Evolutionary conservation across 2,329 filamentous ascomycete species (phyloP).

Genomic region (Fusarium stilboides): DNA sequence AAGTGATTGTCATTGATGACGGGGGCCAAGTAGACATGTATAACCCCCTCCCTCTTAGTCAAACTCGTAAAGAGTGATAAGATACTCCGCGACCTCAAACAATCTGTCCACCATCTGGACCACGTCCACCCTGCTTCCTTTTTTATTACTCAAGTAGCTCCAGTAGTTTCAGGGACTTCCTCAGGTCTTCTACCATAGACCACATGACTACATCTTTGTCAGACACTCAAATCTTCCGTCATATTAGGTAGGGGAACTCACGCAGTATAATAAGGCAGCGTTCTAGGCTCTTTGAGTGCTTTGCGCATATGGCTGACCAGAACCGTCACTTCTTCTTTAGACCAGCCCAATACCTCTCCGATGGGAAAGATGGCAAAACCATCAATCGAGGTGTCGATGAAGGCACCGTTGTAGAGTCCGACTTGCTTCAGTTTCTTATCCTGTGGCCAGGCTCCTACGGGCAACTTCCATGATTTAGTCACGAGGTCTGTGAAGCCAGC

Average conservation of each 20-base stretch:
- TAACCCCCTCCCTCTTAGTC: too few relatives aligned
- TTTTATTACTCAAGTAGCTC: not conserved
- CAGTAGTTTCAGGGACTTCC: not conserved
- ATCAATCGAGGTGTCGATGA: slow-evolving; percentile 35
- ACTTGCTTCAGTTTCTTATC: slow-evolving; percentile 38
- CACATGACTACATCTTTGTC: slow-evolving; percentile 13
- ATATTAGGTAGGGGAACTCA: not conserved
- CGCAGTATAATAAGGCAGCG: slow-evolving; percentile 5
- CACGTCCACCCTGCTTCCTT: not conserved
- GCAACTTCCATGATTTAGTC: slow-evolving; percentile 34
- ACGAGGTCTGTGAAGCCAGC: slow-evolving; percentile 39
- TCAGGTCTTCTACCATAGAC: slow-evolving; percentile 35
- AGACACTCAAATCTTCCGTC: not conserved
- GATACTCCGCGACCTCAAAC: too few relatives aligned
- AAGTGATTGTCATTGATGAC: too few relatives aligned
- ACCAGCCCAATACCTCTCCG: slow-evolving; percentile 38
- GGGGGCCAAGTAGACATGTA: too few relatives aligned
- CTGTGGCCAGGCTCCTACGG: slow-evolving; percentile 35
- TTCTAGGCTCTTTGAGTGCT: slow-evolving; percentile 21
- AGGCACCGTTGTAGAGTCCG: slow-evolving; percentile 30
- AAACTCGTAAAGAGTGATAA: too few relatives aligned
- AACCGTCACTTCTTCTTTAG: slow-evolving; percentile 19
- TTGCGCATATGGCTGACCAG: slow-evolving; percentile 35
- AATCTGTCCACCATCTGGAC: not conserved
- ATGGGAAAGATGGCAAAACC: slow-evolving; percentile 36